Percentiles rank a stretch among this genome's conserved stretches.
phyloP scores from a whole-genome alignment of 148 eudicot species.

The Cornus controversa region DNA sequence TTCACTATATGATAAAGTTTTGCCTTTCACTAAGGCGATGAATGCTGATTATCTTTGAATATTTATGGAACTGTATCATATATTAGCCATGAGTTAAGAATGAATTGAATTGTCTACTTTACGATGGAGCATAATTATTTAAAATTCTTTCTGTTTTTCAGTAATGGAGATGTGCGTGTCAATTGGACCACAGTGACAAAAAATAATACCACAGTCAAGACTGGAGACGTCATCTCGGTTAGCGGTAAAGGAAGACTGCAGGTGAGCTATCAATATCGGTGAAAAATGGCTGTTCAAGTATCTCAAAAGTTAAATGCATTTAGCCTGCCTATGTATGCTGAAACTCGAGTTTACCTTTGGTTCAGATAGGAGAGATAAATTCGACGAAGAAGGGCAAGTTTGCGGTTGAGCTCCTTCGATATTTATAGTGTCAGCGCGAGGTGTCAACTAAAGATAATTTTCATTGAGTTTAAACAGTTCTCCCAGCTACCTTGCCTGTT shows the following conservation, averaged over 20 bases:
- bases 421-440: constrained; percentile 23
- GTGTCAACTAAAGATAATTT: neutral
- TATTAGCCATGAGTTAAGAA: too few species aligned
- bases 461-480: neutral
- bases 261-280: constrained; percentile 37
- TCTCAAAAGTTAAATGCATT: neutral
- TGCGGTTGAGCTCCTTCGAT: constrained; percentile 76
- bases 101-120: too few species aligned
- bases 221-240: constrained; percentile 80
- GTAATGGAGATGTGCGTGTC: constrained; percentile 80
- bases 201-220: constrained; percentile 60
- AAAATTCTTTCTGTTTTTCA: constrained; percentile 18
- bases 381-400: constrained; percentile 84
- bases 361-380: constrained; percentile 81
- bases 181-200: constrained; percentile 78
- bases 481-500: too few species aligned
- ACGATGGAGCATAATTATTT: too few species aligned
- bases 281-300: neutral
- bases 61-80: too few species aligned
- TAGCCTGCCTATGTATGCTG: neutral
- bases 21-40: neutral
- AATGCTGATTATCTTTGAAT: neutral
- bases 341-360: neutral
- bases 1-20: too few species aligned
- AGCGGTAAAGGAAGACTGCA: constrained; percentile 85